phyloP scores from a whole-genome alignment of 441 rosid genomes.

The Rhodomyrtus psidioides region DNA sequence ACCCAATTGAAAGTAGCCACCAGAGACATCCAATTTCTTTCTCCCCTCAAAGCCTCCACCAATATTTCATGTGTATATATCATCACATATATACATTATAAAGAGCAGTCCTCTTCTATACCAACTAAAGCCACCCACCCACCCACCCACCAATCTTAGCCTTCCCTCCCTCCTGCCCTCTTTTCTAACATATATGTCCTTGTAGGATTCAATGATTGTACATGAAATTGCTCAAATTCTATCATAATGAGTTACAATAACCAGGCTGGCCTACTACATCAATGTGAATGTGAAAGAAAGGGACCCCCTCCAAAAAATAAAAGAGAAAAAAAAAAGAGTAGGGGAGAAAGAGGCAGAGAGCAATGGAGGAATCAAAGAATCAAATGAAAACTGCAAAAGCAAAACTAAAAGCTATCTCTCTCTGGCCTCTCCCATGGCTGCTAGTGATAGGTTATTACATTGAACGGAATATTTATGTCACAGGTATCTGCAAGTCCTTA shows the following conservation, averaged over 20 bases:
- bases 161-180: slow-evolving; percentile 11
- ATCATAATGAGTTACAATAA: slow-evolving; percentile 27
- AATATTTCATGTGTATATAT: slow-evolving; percentile 35
- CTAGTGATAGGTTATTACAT: slow-evolving; percentile 30
- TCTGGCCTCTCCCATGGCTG: slow-evolving; percentile 22
- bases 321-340: background rate
- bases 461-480: slow-evolving; percentile 24
- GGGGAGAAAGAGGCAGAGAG: slow-evolving; percentile 20
- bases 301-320: background rate
- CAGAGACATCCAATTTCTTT: slow-evolving; percentile 24
- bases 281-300: slow-evolving; percentile 7
- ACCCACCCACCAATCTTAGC: background rate
- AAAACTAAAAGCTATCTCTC: slow-evolving; percentile 44
- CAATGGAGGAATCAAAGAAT: slow-evolving; percentile 50
- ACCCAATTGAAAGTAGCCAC: slow-evolving; percentile 28
- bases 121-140: slow-evolving; percentile 27
- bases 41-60: slow-evolving; percentile 30
- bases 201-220: slow-evolving; percentile 25
- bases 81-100: slow-evolving; percentile 45
- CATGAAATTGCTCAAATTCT: slow-evolving; percentile 10
- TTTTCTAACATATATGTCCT: slow-evolving; percentile 14
- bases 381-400: slow-evolving; percentile 39
- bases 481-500: slow-evolving; percentile 30
- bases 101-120: slow-evolving; percentile 23
- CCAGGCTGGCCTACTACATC: slow-evolving; percentile 29